Percentiles rank a stretch among this genome's conserved stretches.
These are phyloP conservation scores for Fusarium nisikadoi DNA, from an alignment of 2,329 filamentous ascomycete species.

Conservation along the genomic window DNA sequence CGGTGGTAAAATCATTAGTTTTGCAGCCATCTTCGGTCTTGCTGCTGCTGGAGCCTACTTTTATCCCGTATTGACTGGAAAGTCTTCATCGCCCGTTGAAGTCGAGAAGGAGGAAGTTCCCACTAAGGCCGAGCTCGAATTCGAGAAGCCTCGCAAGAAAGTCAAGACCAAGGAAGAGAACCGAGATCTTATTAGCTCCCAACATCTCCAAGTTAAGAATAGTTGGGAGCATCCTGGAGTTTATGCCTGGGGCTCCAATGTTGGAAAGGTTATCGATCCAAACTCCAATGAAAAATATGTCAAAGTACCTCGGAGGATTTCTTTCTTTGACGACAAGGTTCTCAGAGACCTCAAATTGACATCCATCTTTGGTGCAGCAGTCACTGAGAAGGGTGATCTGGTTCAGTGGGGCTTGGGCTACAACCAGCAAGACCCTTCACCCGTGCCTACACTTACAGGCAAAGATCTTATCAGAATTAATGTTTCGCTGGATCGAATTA, in stretches of 20 bases:
- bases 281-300: conserved; percentile 80
- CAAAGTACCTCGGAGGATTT: conserved; percentile 81
- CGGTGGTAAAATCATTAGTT: conserved; percentile 46
- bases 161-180: conserved; percentile 75
- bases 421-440: conserved; percentile 70
- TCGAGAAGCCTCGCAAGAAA: conserved; percentile 72
- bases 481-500: conserved; percentile 83
- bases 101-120: conserved; percentile 22
- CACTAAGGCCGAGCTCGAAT: conserved; percentile 66
- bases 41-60: conserved; percentile 53
- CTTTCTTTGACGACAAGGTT: conserved; percentile 85
- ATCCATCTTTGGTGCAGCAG: conserved; percentile 82
- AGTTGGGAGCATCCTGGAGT: conserved; percentile 87
- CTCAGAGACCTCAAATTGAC: conserved; percentile 90
- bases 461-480: conserved; percentile 82
- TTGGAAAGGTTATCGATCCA: conserved; percentile 85
- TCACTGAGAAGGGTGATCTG: conserved; percentile 87
- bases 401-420: conserved; percentile 91
- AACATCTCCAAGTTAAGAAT: conserved; percentile 87
- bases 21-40: conserved; percentile 51
- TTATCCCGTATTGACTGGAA: conserved; percentile 50
- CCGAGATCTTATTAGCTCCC: conserved; percentile 80
- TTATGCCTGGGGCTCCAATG: conserved; percentile 93
- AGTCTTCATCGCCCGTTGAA: conserved; percentile 36
- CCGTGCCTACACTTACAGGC: conserved; percentile 78